Base-by-base conservation (phyloP, 345 rosid genomes). In the Ricinus communis region DNA sequence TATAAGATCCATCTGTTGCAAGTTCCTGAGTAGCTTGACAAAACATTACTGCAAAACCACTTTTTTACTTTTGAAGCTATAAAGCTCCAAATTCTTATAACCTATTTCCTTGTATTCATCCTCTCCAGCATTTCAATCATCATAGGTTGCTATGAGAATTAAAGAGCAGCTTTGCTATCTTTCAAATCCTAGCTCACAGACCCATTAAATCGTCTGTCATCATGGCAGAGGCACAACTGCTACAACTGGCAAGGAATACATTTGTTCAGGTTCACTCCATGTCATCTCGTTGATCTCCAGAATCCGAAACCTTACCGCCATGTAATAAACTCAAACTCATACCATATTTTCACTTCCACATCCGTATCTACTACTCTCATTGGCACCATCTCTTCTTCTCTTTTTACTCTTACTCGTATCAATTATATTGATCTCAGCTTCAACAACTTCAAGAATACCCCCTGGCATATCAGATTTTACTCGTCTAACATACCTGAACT, bases 401-500 rank as follows among this genome's bases (percentile, higher is more conserved):
- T 76, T 19, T 80, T 80, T 58, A 28, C 69, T 66, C 77, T 66
- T 9, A 36, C 70, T 30, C 70, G 31, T 41, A 45, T 76, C 22
- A 47, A 3, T 12, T 31, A 55, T 22, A 73, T 73, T 62, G 78
- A 76, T 63, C 78, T 76, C n/a, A 76, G 78, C 74, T 76, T 76
- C 75, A 73, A 80, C 65, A 68, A 80, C 66, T 76, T 80, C 80
- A 65, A 70, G 71, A 47, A 57, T 79, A 50, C 82, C 79, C 4
- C 16, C 0, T 2, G 77, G 51, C 19, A 28, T 79, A 14, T 11
- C 79, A 45, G 71, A 75, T 30, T 79, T 79, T 52, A 68, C 77
- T 0, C 6, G 24, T 5, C 64, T 79, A 13, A 57, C 65, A 31
- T 75, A 62, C 58, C 77, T 75, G 10, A 75, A 68, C 56, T 71